Conservation (phyloP, 1,284 basidiomycete genomes). For the Malassezia sympodialis region DNA sequence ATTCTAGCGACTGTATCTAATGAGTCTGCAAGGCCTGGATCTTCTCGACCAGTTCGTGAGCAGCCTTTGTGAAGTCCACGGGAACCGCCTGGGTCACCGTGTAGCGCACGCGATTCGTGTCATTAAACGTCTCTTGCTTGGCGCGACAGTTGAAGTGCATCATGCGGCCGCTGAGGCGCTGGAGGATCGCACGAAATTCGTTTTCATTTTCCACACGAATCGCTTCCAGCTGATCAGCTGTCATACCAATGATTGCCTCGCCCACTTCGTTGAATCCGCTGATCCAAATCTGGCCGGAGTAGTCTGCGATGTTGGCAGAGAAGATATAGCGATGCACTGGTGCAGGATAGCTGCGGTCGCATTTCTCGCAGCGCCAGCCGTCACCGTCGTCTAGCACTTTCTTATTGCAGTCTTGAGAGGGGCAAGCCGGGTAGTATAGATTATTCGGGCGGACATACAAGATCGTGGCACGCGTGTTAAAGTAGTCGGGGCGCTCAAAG, state of each 20-base stretch:
- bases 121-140: conserved; percentile 52
- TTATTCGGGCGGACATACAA: conserved; percentile 81
- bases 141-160: conserved; percentile 80
- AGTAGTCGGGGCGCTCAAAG: conserved; percentile 71
- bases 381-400: conserved; percentile 67
- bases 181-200: conserved; percentile 59
- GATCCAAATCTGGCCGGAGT: conserved; percentile 80
- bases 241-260: conserved; percentile 59
- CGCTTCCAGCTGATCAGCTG: conserved; percentile 67
- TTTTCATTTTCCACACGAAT: conserved; percentile 63
- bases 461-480: conserved; percentile 69
- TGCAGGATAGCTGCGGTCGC: conserved; percentile 60
- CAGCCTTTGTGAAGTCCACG: conserved; percentile 38
- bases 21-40: conserved; percentile 22
- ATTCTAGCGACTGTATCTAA: not conserved
- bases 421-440: conserved; percentile 83
- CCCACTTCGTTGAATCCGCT: conserved; percentile 94
- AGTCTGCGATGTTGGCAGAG: conserved; percentile 75
- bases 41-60: conserved; percentile 33
- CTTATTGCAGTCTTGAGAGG: conserved; percentile 72
- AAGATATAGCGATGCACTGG: conserved; percentile 89
- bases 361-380: conserved; percentile 89
- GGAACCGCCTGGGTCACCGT: conserved; percentile 30
- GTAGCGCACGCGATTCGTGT: conserved; percentile 37
- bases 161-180: conserved; percentile 60